Percentiles rank a stretch among this genome's conserved stretches.
Conservation (phyloP, 345 rosid genomes). For the Barbarea vulgaris region DNA sequence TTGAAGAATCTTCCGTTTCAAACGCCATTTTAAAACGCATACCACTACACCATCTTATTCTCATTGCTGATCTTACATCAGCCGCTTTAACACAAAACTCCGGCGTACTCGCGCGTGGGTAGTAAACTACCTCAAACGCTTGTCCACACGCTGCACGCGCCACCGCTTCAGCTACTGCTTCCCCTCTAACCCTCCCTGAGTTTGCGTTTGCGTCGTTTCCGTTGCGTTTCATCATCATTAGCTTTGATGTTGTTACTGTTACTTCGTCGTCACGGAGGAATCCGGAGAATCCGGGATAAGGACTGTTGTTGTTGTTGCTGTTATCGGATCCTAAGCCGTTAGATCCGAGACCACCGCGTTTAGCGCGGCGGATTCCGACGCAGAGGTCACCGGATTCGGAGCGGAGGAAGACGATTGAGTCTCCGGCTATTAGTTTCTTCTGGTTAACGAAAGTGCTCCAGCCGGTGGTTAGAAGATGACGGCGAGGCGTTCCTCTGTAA, state of each 20-base stretch:
- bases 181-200: slow-evolving; percentile 51
- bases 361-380: slow-evolving; percentile 82
- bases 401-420: slow-evolving; percentile 84
- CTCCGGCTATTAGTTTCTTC: slow-evolving; percentile 92
- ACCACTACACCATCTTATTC: slow-evolving; percentile 80
- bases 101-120: slow-evolving; percentile 81
- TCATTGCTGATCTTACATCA: slow-evolving; percentile 66
- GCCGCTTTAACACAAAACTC: slow-evolving; percentile 80
- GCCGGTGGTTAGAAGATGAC: slow-evolving; percentile 92
- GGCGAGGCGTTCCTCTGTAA: slow-evolving; percentile 91
- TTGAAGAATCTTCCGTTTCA: slow-evolving; percentile 86
- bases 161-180: slow-evolving; percentile 76
- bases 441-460: slow-evolving; percentile 97
- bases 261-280: slow-evolving; percentile 58
- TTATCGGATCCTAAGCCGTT: slow-evolving; percentile 14
- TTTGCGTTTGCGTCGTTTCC: slow-evolving; percentile 33
- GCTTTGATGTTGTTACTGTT: slow-evolving; percentile 1
- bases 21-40: slow-evolving; percentile 99
- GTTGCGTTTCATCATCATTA: slow-evolving; percentile 42
- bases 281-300: slow-evolving; percentile 57
- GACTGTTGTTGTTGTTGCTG: slow-evolving; percentile 9
- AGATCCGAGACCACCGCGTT: slow-evolving; percentile 54
- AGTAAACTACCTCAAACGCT: slow-evolving; percentile 75
- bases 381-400: slow-evolving; percentile 82
- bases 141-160: slow-evolving; percentile 65